Evolutionary conservation across 345 rosid genomes (phyloP), one percentile per base, ranked within the genome.

Genomic region (Carallia pectinifolia): DNA sequence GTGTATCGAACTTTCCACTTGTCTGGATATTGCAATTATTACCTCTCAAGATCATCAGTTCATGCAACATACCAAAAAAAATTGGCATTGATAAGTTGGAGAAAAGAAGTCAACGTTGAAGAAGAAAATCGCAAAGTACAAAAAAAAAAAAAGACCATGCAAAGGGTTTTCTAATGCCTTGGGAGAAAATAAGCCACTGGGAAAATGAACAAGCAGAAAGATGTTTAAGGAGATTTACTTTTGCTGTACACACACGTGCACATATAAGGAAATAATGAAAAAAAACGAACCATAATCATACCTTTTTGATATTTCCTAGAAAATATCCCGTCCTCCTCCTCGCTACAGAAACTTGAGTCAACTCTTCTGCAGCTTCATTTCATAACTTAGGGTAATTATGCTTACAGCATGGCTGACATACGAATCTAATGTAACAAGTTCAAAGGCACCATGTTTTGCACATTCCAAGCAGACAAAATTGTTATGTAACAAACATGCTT

Each of bases 261-360:
- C 17, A 50, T 50, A 50, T 13, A 52, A 16, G 15, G 15, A 6
- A 13, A 52, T 4, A 52, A 16, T 7, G 18, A 23, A 6, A 52
- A 52, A 16, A 52, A 6, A 52, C 0, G 67, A 13, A 29, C 23
- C 8, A 54, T 40, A 0, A 55, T 13, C 59, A 30, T 18, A 88
- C 97, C 90, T 94, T 95, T 79, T 95, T 92, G 82, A 96, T 83
- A 65, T 97, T 86, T 75, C 99, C 98, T 0, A 97, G 97, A 81
- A 95, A 92, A 77, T 95, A 92, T 65, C 99, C 97, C 74, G 92
- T 88, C 76, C 99, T 85, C 84, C 92, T 82, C 80, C 85, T 90
- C 23, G 23, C 23, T 54, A 95, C 93, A 85, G 92, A 92, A 38
- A 97, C 96, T 53, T 87, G 80, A 66, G 90, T 92, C 74, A 95